Evolutionary conservation across 805 yeast genomes (phyloP), one percentile per base, ranked within the genome.

Genomic region (Pichia deserticola): DNA sequence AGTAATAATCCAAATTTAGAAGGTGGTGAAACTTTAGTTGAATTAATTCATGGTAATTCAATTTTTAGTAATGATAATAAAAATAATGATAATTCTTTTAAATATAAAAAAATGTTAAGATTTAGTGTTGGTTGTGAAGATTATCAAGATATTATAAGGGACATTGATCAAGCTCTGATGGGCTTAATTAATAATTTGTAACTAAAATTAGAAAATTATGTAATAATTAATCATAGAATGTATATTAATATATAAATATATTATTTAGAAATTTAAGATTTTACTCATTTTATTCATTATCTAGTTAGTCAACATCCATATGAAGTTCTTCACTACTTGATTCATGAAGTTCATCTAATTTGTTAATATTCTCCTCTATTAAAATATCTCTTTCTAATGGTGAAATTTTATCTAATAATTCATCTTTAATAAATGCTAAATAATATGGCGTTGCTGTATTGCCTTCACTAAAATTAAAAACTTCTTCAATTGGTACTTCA

Each of bases 401-500:
- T 51, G 84, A 83, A 36, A 85, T 76, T 49, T 77, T 73, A 12
- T 72, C 72, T 41, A 77, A 74, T 42, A 74, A 59, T 25, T 79
- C 85, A 43, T 84, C 81, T 57, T 79, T 79, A 32, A 87, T 87
- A 62, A 87, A 92, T 0, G 87, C 96, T 45, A 93, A 72, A 64
- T 87, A 92, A 60, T 92, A 92, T 4, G 99, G 98, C 1, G 98
- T 93, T 0, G 97, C 97, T 0, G 89, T 84, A 62, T 89, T 89
- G 0, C 79, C 82, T 42, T 73, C 77, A 33, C 67, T 70, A 51
- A 82, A 81, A 62, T 86, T 82, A 64, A 83, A 77, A 4, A 86
- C 86, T 61, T 85, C 89, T 27, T 71, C 73, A 1, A 73, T 69
- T 0, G 79, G 69, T 1, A 86, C 97, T 55, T 84, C 95, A 3